Conservation (phyloP, 495 filamentous ascomycete genomes). For the Hypoxylon lienhwacheense region DNA sequence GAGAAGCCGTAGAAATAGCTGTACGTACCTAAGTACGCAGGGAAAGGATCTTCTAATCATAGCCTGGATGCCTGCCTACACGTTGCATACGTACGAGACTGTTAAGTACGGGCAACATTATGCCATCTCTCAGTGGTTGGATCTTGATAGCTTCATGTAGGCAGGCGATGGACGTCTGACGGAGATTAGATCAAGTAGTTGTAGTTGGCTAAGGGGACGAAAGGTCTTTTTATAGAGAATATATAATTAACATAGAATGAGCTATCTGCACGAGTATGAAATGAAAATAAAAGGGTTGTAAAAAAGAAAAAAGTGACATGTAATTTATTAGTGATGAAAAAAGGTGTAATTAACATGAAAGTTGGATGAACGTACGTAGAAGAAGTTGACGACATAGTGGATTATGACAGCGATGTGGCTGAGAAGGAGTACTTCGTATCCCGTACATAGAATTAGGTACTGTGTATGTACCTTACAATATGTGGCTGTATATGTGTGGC, state of each 20-base stretch:
- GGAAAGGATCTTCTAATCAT: background rate
- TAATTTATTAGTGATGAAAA: too few species aligned
- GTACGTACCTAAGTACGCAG: background rate
- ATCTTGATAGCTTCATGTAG: background rate
- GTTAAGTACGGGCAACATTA: background rate
- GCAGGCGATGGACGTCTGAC: background rate
- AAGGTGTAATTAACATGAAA: too few species aligned
- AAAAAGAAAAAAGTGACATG: too few species aligned
- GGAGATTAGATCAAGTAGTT: background rate
- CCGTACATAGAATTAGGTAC: too few species aligned
- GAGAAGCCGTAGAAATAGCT: conserved; percentile 4
- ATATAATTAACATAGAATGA: too few species aligned
- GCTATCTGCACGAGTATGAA: too few species aligned
- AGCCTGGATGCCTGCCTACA: background rate
- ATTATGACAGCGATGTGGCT: too few species aligned
- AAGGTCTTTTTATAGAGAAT: too few species aligned
- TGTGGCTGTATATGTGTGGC: background rate
- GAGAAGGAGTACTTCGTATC: too few species aligned
- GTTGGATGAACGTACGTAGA: too few species aligned
- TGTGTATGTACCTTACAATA: background rate
- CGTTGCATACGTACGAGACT: conserved; percentile 12
- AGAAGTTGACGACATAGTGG: too few species aligned
- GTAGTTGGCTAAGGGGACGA: background rate
- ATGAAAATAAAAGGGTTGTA: too few species aligned
- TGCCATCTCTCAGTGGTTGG: background rate